phyloP scores from a whole-genome alignment of 371 early-diverging fungal species.

The Phascolomyces articulosus region DNA sequence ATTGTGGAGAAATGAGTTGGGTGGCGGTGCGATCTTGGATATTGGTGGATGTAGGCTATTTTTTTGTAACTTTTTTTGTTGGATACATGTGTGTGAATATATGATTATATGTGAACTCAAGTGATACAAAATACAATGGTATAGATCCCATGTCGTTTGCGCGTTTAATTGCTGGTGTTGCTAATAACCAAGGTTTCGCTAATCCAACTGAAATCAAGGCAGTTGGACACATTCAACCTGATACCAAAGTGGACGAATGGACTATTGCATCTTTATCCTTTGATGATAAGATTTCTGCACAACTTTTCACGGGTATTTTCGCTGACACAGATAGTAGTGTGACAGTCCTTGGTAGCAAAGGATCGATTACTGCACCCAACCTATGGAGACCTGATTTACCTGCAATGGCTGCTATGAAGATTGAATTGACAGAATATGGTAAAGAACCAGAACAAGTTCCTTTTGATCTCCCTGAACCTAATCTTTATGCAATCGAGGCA shows the following conservation, averaged over 20 bases:
- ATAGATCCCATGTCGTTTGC: conserved; percentile 51
- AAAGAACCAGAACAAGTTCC: conserved; percentile 26
- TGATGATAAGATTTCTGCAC: conserved; percentile 34
- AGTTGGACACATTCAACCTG: conserved; percentile 38
- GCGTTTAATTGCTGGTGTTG: conserved; percentile 45
- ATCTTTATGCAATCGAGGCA: conserved; percentile 44
- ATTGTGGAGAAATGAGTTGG: conserved; percentile 48
- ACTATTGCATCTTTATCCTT: conserved; percentile 41
- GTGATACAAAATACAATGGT: background rate
- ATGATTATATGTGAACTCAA: background rate
- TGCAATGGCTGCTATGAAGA: conserved; percentile 33
- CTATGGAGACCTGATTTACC: conserved; percentile 53
- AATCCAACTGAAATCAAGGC: conserved; percentile 41
- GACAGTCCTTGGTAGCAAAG: conserved; percentile 40
- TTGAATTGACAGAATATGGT: conserved; percentile 31
- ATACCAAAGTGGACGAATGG: conserved; percentile 53
- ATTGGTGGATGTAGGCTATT: conserved; percentile 50
- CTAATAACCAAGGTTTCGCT: conserved; percentile 12
- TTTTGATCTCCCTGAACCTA: conserved; percentile 29
- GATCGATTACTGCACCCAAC: conserved; percentile 33
- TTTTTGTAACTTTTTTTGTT: too few relatives aligned
- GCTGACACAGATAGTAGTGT: conserved; percentile 40
- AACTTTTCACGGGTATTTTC: conserved; percentile 46
- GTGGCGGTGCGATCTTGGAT: conserved; percentile 51
- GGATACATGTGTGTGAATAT: too few relatives aligned